Evolutionary conservation across 139 green algal genomes (phyloP).

Genomic region (Dunaliella sp.): DNA sequence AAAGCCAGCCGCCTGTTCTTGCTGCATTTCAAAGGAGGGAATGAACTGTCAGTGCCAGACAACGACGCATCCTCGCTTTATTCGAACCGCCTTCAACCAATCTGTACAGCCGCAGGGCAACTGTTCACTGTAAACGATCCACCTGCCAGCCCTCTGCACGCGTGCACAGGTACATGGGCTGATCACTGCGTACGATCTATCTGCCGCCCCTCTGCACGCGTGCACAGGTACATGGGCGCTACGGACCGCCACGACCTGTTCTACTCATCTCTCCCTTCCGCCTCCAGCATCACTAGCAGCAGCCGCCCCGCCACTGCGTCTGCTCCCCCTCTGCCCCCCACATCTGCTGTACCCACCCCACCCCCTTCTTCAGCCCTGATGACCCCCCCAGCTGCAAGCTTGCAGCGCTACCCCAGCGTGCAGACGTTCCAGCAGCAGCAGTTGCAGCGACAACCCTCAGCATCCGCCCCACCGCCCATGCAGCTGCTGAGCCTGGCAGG

Average conservation of each 20-base stretch:
- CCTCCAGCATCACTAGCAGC: neutral
- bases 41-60: too few species aligned
- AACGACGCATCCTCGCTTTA: too few species aligned
- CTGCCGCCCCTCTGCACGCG: too few species aligned
- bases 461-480: neutral
- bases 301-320: neutral
- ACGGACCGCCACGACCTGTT: neutral
- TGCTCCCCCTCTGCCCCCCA: neutral
- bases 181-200: too few species aligned
- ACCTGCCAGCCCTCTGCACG: too few species aligned
- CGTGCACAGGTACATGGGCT: neutral
- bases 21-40: too few species aligned
- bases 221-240: neutral
- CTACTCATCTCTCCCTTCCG: neutral
- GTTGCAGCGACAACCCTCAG: constrained; percentile 5
- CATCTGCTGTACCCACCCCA: neutral
- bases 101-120: too few species aligned
- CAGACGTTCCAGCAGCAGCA: constrained; percentile 32
- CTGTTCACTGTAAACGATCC: too few species aligned
- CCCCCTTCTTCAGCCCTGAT: neutral
- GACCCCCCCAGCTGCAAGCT: neutral
- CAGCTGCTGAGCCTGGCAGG: neutral
- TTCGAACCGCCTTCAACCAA: too few species aligned
- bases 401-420: neutral
- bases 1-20: too few species aligned